These are phyloP conservation scores for Begonia loranthoides DNA, from an alignment of 306 rosid genomes.

Conservation along the genomic window DNA sequence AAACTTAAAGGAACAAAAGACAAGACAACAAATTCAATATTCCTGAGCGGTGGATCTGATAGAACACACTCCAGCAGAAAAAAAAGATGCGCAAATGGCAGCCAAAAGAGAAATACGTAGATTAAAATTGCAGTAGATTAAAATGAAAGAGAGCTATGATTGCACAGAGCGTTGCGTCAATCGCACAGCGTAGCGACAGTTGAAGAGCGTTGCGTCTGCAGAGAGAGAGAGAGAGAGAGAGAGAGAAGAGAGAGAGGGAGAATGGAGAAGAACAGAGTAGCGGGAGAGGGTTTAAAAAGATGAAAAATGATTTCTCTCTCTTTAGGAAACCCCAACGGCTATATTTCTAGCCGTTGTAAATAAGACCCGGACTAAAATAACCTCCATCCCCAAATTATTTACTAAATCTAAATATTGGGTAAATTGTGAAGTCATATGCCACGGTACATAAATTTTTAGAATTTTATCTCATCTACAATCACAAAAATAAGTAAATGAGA, in stretches of 20 bases:
- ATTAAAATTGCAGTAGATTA: background rate
- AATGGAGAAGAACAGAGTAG: background rate
- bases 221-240: constrained; percentile 1
- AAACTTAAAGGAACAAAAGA: background rate
- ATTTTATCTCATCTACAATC: too few species aligned
- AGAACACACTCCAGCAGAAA: background rate
- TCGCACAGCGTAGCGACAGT: background rate
- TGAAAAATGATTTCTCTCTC: background rate
- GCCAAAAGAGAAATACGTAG: constrained; percentile 5
- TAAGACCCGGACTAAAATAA: constrained; percentile 3
- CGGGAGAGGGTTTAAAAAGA: background rate
- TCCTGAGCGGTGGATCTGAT: background rate
- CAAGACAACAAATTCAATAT: background rate
- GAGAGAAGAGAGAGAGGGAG: constrained; percentile 4
- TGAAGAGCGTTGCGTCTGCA: background rate
- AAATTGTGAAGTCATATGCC: too few species aligned
- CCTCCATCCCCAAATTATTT: constrained; percentile 2
- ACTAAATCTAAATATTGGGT: too few species aligned
- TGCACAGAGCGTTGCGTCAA: background rate
- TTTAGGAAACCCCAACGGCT: constrained; percentile 12
- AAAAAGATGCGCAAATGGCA: background rate
- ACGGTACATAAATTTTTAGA: too few species aligned
- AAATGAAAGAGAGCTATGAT: background rate
- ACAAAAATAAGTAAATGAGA: too few species aligned
- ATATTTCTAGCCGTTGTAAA: constrained; percentile 13